Evolutionary conservation across 495 filamentous ascomycete genomes (phyloP).

Genomic region (Acidiella bohemica): DNA sequence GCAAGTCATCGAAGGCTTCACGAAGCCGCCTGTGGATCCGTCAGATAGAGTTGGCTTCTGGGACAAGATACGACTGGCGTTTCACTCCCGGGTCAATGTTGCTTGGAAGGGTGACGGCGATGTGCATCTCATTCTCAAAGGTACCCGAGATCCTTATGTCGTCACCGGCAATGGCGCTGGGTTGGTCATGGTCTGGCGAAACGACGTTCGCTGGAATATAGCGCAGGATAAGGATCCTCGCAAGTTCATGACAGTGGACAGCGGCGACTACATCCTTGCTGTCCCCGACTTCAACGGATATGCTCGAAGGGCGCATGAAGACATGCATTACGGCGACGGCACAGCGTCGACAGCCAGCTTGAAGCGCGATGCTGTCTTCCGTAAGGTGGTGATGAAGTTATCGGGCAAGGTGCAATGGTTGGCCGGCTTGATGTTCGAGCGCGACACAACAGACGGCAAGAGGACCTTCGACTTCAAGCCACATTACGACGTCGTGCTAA

Average conservation of each 20-base stretch:
- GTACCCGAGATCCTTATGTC: conserved; percentile 81
- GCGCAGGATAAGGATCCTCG: conserved; percentile 69
- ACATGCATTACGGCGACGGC: conserved; percentile 35
- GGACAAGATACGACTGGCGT: conserved; percentile 93
- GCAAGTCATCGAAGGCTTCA: conserved; percentile 97
- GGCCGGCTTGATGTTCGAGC: conserved; percentile 83
- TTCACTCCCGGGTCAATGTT: conserved; percentile 82
- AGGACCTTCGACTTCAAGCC: conserved; percentile 79
- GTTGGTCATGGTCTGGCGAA: conserved; percentile 95
- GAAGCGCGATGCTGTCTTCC: conserved; percentile 62
- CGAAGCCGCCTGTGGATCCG: conserved; percentile 83
- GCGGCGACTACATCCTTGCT: conserved; percentile 84
- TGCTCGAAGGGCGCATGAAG: conserved; percentile 42
- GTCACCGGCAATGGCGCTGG: conserved; percentile 87
- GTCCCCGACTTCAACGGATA: conserved; percentile 87
- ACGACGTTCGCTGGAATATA: conserved; percentile 76
- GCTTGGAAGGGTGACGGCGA: conserved; percentile 92
- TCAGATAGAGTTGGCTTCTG: conserved; percentile 94
- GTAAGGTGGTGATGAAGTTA: conserved; percentile 96
- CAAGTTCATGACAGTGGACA: conserved; percentile 89
- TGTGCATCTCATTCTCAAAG: conserved; percentile 86
- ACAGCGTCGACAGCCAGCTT: conserved; percentile 45
- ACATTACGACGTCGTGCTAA: conserved; percentile 83
- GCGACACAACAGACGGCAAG: conserved; percentile 48
- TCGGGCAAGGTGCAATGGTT: conserved; percentile 87